Conservation (phyloP, 1,284 basidiomycete species). For the Xanthoconium separans region DNA sequence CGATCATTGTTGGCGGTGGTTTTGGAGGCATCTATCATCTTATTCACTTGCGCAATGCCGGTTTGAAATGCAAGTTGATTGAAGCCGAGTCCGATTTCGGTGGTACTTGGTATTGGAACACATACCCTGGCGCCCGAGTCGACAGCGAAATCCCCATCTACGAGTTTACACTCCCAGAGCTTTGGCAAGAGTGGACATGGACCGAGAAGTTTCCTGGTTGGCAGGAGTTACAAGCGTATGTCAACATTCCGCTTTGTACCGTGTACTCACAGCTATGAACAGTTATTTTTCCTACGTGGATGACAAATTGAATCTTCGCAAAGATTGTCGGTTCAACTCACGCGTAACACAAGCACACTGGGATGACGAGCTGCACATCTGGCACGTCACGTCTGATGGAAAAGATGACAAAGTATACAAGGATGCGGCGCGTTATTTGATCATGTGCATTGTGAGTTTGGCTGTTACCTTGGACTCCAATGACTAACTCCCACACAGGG, state of each 20-base stretch:
- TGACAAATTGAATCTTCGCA: conserved; percentile 12
- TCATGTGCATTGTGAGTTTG: conserved; percentile 16
- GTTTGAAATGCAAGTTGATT: conserved; percentile 18
- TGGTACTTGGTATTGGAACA: conserved; percentile 21
- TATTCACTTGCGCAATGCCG: conserved; percentile 11
- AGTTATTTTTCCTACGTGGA: conserved; percentile 20
- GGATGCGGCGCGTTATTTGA: conserved; percentile 11
- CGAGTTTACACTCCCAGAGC: conserved; percentile 16
- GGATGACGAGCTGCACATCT: conserved; percentile 15
- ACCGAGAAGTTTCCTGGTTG: conserved; percentile 18
- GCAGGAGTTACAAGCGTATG: conserved; percentile 13
- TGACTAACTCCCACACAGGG: conserved; percentile 2
- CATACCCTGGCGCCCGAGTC: conserved; percentile 19
- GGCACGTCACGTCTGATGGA: conserved; percentile 12
- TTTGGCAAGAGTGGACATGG: conserved; percentile 23
- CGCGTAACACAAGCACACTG: conserved; percentile 8
- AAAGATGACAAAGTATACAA: conserved; percentile 11
- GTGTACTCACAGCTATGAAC: not conserved
- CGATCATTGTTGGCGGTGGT: conserved; percentile 18
- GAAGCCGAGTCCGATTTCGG: conserved; percentile 19
- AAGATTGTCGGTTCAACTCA: conserved; percentile 19
- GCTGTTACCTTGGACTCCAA: no score
- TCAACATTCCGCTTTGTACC: no score
- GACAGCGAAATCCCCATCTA: conserved; percentile 19
- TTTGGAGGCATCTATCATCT: conserved; percentile 18